phyloP scores from a whole-genome alignment of 176 grass and related monocot species.

The barley (Hordeum vulgare) region MorexV3_pseudomolecules_assembly NC_058521.1:7447280-7447779 shows the following conservation, averaged over 20 bases:
- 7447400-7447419: no score
- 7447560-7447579: neutral
- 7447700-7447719: neutral
- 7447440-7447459: no score
- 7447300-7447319: neutral
- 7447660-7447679: neutral
- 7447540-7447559: no score
- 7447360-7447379: neutral
- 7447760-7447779: neutral
- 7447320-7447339: neutral
- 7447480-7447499: no score
- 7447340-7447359: neutral
- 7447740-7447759: neutral
- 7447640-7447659: neutral
- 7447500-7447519: no score
- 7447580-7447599: neutral
- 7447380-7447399: neutral
- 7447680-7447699: neutral
- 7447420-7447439: no score
- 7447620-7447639: neutral
- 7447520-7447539: no score
- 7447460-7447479: no score
- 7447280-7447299: slow-evolving; percentile 21
- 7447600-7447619: neutral
- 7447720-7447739: neutral